Base-by-base conservation (phyloP, 371 early-diverging fungal genomes). In the Mucor sp. region DNA sequence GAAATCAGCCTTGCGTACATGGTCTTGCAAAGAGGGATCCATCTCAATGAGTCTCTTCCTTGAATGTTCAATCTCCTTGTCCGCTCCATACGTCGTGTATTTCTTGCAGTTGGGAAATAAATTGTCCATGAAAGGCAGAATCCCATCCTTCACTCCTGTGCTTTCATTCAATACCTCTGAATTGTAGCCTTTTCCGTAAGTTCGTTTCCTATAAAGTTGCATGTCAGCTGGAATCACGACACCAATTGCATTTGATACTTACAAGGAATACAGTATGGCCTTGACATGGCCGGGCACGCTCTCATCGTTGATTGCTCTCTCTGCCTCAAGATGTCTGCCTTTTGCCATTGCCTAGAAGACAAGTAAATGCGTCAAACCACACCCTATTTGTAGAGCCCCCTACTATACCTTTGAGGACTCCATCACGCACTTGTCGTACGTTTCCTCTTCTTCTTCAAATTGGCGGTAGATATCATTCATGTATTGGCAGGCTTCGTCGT, bases 81-180 rank as follows among this genome's bases (percentile, higher is more conserved):
- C 65, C 32, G 65, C 59, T 3, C 65, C 59, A 19, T 44, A 65
- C n/a, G 65, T 65, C 32, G 58, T 65, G 35, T 65, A 65, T 48
- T 28, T 32, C 21, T 65, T 65, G 65, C 35, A 32, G 23, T 65
- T 65, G 32, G 65, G 59, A 21, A 65, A 65, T 43, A 32, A 47
- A 27, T 30, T 58, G 25, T 58, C 59, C 1, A 65, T 30, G 21
- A 65, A 23, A 8, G 65, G 59, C 2, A 58, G 12, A 58, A 65
- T 58, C 12, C 65, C 47, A 47, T 65, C 59, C 33, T 65, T 65
- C 21, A 65, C 43, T 28, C 19, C 14, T 25, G 65, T 58, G 47
- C 58, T 65, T 57, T 65, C 65, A 44, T 65, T 58, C 17, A 65
- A 15, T 30, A 4, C 1, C 27, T 58, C 41, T 17, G 44, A 44